Conservation (phyloP, 169 alveolate genomes). For the Theileria sp. region DNA sequence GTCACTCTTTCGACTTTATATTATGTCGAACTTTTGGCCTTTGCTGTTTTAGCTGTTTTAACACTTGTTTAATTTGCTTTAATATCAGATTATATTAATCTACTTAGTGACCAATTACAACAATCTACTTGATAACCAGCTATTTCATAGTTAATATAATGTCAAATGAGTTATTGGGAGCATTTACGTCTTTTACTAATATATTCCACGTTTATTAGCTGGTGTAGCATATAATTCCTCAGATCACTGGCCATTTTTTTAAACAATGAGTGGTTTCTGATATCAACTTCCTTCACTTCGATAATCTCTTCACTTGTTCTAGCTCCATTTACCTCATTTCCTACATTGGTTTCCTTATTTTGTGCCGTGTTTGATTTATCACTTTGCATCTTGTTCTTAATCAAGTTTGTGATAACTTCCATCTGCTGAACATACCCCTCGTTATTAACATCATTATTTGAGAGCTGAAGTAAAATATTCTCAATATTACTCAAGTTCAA, state of each 20-base stretch:
- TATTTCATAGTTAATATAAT: neutral
- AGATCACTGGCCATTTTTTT: neutral
- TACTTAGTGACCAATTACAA: too few species aligned
- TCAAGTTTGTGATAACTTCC: neutral
- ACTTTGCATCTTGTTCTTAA: neutral
- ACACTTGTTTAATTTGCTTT: neutral
- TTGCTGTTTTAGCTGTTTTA: slow-evolving; percentile 32
- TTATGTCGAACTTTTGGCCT: slow-evolving; percentile 35
- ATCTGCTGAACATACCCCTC: slow-evolving; percentile 19
- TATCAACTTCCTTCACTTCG: neutral
- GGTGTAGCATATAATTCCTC: slow-evolving; percentile 6
- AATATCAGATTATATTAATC: too few species aligned
- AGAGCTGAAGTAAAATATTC: slow-evolving; percentile 13
- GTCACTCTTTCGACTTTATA: slow-evolving; percentile 50
- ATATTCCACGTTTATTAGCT: neutral
- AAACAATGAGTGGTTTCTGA: neutral
- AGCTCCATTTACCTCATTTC: neutral
- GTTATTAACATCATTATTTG: slow-evolving; percentile 45
- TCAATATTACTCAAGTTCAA: slow-evolving; percentile 36
- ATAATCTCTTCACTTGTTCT: neutral
- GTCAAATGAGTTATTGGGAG: neutral
- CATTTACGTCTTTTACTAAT: neutral
- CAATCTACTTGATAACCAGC: neutral
- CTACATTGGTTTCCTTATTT: neutral
- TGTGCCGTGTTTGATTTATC: neutral